Evolutionary conservation across 495 filamentous ascomycete genomes (phyloP).

Genomic region (Neurospora intermedia): DNA sequence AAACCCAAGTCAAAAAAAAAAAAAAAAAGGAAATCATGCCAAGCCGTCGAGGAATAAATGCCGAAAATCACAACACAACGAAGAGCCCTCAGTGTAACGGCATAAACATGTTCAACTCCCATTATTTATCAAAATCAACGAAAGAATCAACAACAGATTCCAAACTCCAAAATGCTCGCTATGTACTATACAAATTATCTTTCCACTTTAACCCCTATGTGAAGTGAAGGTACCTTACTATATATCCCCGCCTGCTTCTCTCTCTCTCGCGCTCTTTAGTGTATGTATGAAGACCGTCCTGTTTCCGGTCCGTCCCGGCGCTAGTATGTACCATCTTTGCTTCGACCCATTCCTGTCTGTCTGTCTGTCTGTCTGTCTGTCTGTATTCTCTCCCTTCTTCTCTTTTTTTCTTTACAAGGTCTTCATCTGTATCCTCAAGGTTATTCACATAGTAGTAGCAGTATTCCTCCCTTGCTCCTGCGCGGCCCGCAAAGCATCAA

Average conservation of each 20-base stretch:
- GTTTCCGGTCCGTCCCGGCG: neutral
- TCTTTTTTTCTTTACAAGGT: neutral
- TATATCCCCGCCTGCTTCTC: neutral
- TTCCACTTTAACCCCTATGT: neutral
- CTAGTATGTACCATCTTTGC: neutral
- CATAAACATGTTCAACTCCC: no score
- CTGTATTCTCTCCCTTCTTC: neutral
- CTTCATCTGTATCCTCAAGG: neutral
- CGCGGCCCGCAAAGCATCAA: conserved; percentile 50
- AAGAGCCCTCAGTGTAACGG: no score
- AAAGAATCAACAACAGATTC: neutral
- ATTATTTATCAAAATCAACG: neutral
- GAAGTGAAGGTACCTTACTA: neutral
- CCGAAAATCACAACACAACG: no score
- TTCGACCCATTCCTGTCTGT: neutral
- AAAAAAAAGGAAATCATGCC: no score
- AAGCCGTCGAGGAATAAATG: no score
- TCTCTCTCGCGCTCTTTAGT: neutral
- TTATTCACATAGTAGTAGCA: neutral
- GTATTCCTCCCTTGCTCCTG: neutral
- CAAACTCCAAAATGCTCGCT: neutral
- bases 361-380: neutral
- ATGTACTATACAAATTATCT: neutral
- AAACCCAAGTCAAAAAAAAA: no score
- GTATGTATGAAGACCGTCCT: neutral